Percentiles rank a stretch among this genome's conserved stretches.
These are phyloP conservation scores for Gossypium lobatum DNA, from an alignment of 441 rosid species.

Conservation along the genomic window DNA sequence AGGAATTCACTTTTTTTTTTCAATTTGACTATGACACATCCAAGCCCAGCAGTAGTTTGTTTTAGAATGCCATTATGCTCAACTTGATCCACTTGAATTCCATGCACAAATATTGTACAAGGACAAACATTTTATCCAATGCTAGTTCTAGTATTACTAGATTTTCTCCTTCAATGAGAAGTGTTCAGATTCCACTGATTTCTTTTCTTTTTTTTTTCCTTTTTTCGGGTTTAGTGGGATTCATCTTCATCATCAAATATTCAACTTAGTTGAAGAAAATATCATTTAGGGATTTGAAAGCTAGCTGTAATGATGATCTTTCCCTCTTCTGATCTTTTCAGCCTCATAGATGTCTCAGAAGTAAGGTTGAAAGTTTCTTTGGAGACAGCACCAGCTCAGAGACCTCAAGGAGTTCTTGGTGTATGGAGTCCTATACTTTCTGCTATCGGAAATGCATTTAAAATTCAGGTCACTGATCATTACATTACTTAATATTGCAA, in stretches of 20 bases:
- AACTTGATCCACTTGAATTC: background rate
- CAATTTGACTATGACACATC: background rate
- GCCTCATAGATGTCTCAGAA: constrained; percentile 97
- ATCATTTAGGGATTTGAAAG: constrained; percentile 4
- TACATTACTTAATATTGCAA: constrained; percentile 12
- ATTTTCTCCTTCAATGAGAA: background rate
- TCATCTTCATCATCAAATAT: constrained; percentile 10
- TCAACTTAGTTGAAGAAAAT: background rate
- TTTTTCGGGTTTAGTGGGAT: background rate
- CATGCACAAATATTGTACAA: background rate
- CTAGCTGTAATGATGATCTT: constrained; percentile 3
- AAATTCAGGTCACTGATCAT: constrained; percentile 66
- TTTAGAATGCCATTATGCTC: background rate
- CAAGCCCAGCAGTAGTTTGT: background rate
- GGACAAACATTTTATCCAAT: background rate
- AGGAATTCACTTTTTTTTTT: background rate
- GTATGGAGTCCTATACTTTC: constrained; percentile 96
- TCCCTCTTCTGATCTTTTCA: constrained; percentile 30
- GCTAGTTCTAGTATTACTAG: background rate
- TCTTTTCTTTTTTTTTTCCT: background rate
- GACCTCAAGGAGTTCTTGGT: constrained; percentile 95
- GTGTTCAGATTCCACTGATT: background rate
- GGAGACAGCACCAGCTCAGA: constrained; percentile 90
- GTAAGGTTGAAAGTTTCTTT: constrained; percentile 81
- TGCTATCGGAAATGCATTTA: constrained; percentile 97